Base-by-base conservation (phyloP, 495 filamentous ascomycete species). In the Xylaria scruposa region DNA sequence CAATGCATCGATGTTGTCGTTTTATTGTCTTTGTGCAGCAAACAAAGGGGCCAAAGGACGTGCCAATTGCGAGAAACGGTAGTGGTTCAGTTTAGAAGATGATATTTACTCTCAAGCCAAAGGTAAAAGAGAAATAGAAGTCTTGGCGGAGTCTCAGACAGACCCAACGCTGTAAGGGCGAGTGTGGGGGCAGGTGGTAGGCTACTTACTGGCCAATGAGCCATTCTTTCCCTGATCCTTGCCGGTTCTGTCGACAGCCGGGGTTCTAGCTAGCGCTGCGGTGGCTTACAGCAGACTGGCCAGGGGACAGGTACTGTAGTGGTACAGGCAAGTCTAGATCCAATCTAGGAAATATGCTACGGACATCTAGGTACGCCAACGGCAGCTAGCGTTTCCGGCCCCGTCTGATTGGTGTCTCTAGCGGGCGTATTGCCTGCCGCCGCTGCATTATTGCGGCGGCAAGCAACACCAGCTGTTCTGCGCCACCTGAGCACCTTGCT, bases 291-390 rank as follows among this genome's bases (percentile, higher is more conserved):
- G 19, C 47, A 21, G 47, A 47, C 17, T 31, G 59, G 59, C 21
- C 31, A 24, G 19, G 33, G 59, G 1, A 0, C 40, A 31, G 31
- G 24, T 31, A 19, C 21, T 42, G n/a, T n/a, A 15, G 5, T 21
- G 15, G n/a, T n/a, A 51, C 60, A 56, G 31, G 26, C 49, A 3
- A 67, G 65, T 67, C 65, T 67, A 67, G 65, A 67, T 56, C 65
- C 65, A 56, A 44, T 67, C 65, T 29, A 15, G 65, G 65, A 67
- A 67, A 54, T 3, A 9, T 44, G 60, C 21, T 44, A 44, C 53
- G 19, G 26, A 31, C 53, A 33, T 29, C 60, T 24, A 42, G 38
- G 38, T 24, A 44, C 17, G 8, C n/a, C 38, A 21, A 44, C 60
- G 60, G 60, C 60, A 63, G 60, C 60, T 63, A 63, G 38, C 10